A percentile compares a stretch with the other conserved stretches of the same genome.
These are phyloP conservation scores for Funneliformis caledonium DNA, from an alignment of 371 early-diverging fungal genomes.

Conservation along the genomic window DNA sequence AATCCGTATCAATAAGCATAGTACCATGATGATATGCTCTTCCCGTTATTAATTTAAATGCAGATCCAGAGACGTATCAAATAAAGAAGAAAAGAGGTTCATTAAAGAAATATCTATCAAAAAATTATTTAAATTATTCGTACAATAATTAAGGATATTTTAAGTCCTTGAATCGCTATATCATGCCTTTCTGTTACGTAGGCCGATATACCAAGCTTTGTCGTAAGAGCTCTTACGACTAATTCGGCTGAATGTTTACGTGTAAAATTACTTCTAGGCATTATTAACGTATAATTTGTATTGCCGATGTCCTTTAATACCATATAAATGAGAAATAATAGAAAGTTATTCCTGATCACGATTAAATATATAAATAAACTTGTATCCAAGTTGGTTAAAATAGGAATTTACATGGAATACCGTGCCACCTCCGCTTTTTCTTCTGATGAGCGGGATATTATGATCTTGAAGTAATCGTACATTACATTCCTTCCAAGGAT, in stretches of 20 bases:
- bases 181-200: conserved; percentile 89
- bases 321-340: neutral
- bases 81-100: neutral
- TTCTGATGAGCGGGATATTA: conserved; percentile 80
- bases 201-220: conserved; percentile 81
- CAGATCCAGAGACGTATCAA: conserved; percentile 84
- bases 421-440: conserved; percentile 95
- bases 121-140: conserved; percentile 33
- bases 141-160: conserved; percentile 52
- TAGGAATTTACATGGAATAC: conserved; percentile 87
- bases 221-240: conserved; percentile 75
- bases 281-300: conserved; percentile 89
- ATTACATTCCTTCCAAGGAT: conserved; percentile 94
- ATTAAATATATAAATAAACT: no score
- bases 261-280: conserved; percentile 87
- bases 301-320: conserved; percentile 87
- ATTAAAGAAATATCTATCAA: conserved; percentile 3
- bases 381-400: conserved; percentile 13
- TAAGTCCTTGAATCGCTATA: conserved; percentile 77
- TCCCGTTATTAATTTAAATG: conserved; percentile 84
- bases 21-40: conserved; percentile 98
- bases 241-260: conserved; percentile 78
- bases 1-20: conserved; percentile 92
- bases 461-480: conserved; percentile 66
- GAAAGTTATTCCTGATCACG: no score